These are phyloP conservation scores for Alopecurus myosuroides DNA, from an alignment of 176 grass and related monocot species.

Conservation along the genomic window DNA sequence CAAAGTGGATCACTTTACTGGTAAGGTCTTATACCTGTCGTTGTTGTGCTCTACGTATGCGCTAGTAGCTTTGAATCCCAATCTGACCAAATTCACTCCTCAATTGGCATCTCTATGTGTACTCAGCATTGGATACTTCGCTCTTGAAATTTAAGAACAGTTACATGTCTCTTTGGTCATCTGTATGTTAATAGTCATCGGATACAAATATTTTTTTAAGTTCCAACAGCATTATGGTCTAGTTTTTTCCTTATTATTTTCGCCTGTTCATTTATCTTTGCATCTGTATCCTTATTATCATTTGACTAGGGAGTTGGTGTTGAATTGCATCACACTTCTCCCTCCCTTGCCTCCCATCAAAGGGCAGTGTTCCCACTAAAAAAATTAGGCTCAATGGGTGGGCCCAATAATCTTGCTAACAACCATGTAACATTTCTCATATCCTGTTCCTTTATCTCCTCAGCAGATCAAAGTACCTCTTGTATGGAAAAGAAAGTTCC, in stretches of 20 bases:
- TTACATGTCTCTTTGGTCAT: not conserved
- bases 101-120: not conserved
- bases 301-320: not conserved
- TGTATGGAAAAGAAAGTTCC: not conserved
- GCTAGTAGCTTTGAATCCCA: slow-evolving; percentile 7
- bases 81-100: not conserved
- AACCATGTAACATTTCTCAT: not conserved
- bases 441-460: not conserved
- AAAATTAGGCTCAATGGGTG: not conserved
- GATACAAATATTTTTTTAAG: not conserved
- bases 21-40: slow-evolving; percentile 42
- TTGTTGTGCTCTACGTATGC: slow-evolving; percentile 19
- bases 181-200: not conserved
- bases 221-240: not conserved
- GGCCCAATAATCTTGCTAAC: not conserved
- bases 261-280: not conserved
- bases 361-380: not conserved
- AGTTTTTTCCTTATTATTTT: not conserved
- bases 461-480: not conserved
- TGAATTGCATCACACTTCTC: not conserved
- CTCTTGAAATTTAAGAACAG: not conserved
- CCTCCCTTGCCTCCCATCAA: not conserved
- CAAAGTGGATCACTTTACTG: slow-evolving; percentile 56
- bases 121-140: not conserved
- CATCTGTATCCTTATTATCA: not conserved